These are phyloP conservation scores for Suillus americanus DNA, from an alignment of 768 basidiomycete genomes.

Conservation along the genomic window DNA sequence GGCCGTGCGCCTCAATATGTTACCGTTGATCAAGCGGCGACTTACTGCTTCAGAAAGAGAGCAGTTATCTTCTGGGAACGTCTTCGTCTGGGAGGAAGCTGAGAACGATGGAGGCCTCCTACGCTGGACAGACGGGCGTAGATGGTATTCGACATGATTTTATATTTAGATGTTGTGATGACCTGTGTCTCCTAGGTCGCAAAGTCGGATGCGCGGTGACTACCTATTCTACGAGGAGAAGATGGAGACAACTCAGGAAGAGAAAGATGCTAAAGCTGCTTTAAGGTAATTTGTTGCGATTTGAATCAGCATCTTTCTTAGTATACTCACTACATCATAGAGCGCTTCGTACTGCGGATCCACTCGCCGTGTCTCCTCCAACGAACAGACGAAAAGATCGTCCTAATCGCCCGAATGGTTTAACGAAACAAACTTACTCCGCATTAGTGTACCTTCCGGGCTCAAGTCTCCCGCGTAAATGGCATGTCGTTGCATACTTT, in stretches of 20 bases:
- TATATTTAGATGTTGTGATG: background rate
- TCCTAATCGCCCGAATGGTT: conserved; percentile 75
- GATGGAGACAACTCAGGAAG: conserved; percentile 76
- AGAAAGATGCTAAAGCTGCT: conserved; percentile 78
- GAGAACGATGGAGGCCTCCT: conserved; percentile 66
- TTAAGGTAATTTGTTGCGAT: conserved; percentile 49
- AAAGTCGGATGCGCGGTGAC: conserved; percentile 81
- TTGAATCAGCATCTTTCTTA: conserved; percentile 10
- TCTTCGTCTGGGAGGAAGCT: conserved; percentile 87
- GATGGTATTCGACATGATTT: conserved; percentile 51
- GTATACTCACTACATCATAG: conserved; percentile 30
- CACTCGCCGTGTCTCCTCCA: conserved; percentile 54
- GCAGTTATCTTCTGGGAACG: conserved; percentile 66
- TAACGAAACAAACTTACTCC: conserved; percentile 85
- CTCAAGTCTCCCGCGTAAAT: conserved; percentile 60
- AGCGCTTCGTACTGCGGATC: conserved; percentile 60
- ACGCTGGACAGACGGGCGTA: conserved; percentile 80
- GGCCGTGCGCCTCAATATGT: conserved; percentile 66
- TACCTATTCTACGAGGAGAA: conserved; percentile 86
- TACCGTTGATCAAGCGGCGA: conserved; percentile 71
- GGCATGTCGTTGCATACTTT: conserved; percentile 86
- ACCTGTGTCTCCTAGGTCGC: conserved; percentile 53
- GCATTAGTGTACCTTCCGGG: conserved; percentile 70
- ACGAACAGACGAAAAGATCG: conserved; percentile 72
- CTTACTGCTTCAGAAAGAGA: conserved; percentile 71